These are phyloP conservation scores for Amphicarpaea edgeworthii DNA, from an alignment of 306 rosid genomes.

Conservation along the genomic window DNA sequence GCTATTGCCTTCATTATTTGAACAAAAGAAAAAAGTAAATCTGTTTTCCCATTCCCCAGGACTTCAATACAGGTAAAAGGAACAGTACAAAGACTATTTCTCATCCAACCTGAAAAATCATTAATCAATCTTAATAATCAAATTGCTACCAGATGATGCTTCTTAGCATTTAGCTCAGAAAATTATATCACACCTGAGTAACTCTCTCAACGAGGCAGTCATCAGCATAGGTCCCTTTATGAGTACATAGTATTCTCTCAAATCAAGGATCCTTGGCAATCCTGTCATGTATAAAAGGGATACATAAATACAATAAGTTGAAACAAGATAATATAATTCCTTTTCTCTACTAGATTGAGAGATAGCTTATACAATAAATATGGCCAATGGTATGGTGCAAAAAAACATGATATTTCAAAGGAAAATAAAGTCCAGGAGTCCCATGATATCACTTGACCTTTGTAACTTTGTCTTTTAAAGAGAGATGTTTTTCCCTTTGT, in stretches of 20 bases:
- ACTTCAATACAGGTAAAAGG: too few relatives aligned
- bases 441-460: not conserved
- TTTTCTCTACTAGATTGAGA: not conserved
- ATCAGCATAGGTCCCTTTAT: constrained; percentile 94
- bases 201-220: constrained; percentile 92
- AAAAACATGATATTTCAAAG: not conserved
- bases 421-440: not conserved
- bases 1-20: too few relatives aligned
- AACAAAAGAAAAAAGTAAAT: too few relatives aligned
- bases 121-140: not conserved
- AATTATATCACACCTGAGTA: constrained; percentile 62
- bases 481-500: not conserved
- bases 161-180: not conserved
- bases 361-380: not conserved
- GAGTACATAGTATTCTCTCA: constrained; percentile 82
- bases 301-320: constrained; percentile 49
- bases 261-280: constrained; percentile 97
- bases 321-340: constrained; percentile 37
- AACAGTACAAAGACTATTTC: not conserved
- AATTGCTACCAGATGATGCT: not conserved
- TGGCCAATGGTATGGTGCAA: not conserved
- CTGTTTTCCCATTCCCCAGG: too few relatives aligned
- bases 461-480: not conserved
- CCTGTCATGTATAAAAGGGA: constrained; percentile 51
- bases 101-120: not conserved